Conservation (phyloP, 306 rosid species). For the Begonia loranthoides region DNA sequence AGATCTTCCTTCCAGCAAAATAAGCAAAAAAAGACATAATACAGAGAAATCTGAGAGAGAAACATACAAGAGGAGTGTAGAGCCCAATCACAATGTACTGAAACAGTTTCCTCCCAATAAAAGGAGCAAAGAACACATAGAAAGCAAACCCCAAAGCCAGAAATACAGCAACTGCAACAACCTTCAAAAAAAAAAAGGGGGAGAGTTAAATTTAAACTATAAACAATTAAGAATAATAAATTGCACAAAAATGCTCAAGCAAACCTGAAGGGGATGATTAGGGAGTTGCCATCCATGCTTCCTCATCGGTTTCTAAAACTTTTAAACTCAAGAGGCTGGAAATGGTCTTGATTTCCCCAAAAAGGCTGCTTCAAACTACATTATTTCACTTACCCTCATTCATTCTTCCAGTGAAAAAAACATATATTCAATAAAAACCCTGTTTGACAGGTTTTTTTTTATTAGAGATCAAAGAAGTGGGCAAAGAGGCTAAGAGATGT, state of each 20-base stretch:
- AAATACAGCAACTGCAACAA: slow-evolving; percentile 96
- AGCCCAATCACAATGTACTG: slow-evolving; percentile 77
- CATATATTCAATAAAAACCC: slow-evolving; percentile 20
- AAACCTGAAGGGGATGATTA: slow-evolving; percentile 92
- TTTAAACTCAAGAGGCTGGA: slow-evolving; percentile 7
- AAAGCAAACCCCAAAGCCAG: slow-evolving; percentile 91
- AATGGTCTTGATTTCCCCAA: slow-evolving; percentile 8
- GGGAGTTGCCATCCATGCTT: slow-evolving; percentile 97
- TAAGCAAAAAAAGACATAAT: not conserved
- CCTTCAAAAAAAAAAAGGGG: slow-evolving; percentile 28
- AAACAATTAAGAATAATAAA: not conserved
- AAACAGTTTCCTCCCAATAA: slow-evolving; percentile 71
- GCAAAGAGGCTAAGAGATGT: not conserved
- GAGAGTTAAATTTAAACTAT: not conserved
- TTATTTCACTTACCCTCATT: slow-evolving; percentile 24
- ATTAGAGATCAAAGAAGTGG: slow-evolving; percentile 3
- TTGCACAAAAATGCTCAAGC: not conserved
- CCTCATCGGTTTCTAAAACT: slow-evolving; percentile 52
- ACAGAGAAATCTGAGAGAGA: slow-evolving; percentile 10
- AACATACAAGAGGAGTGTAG: slow-evolving; percentile 83
- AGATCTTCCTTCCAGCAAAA: slow-evolving; percentile 43
- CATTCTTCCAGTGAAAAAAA: slow-evolving; percentile 14
- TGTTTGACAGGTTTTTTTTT: slow-evolving; percentile 6
- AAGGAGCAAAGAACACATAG: slow-evolving; percentile 96
- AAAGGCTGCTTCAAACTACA: not conserved